Percentiles rank a stretch among this genome's conserved stretches.
Conservation (phyloP, 139 green algal genomes). For the Ettlia oleoabundans region DNA sequence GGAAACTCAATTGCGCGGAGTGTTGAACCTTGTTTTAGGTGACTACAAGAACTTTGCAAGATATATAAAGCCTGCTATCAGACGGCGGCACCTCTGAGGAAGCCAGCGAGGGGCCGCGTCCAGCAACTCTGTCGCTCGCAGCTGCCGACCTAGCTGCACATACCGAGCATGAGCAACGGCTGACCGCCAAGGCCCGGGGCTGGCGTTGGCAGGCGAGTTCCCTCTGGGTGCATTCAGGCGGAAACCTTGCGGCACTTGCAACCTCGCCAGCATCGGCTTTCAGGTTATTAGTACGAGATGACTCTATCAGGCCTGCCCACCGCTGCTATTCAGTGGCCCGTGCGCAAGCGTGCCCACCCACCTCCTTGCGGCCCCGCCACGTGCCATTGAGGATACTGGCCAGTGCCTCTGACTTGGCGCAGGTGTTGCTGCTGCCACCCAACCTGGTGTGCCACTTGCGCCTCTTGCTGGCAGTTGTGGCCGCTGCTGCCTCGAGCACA, state of each 20-base stretch:
- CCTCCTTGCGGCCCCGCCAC: too few species aligned
- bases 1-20: too few species aligned
- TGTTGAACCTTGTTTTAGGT: neutral
- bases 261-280: too few species aligned
- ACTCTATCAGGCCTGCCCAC: too few species aligned
- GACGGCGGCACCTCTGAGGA: too few species aligned
- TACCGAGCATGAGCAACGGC: neutral
- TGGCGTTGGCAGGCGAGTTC: neutral
- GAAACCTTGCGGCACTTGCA: too few species aligned
- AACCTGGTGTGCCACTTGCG: slow-evolving; percentile 44
- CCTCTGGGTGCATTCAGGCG: too few species aligned
- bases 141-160: neutral
- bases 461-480: slow-evolving; percentile 16
- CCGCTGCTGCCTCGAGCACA: neutral
- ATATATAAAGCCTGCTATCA: neutral
- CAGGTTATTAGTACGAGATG: too few species aligned
- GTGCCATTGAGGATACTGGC: too few species aligned
- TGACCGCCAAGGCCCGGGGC: neutral
- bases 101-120: neutral
- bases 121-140: neutral
- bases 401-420: neutral
- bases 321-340: too few species aligned
- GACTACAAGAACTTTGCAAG: neutral
- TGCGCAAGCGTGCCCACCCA: too few species aligned
- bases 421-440: slow-evolving; percentile 41